Base-by-base conservation (phyloP, 805 yeast species). In the Isabelozyma rhagii region DNA sequence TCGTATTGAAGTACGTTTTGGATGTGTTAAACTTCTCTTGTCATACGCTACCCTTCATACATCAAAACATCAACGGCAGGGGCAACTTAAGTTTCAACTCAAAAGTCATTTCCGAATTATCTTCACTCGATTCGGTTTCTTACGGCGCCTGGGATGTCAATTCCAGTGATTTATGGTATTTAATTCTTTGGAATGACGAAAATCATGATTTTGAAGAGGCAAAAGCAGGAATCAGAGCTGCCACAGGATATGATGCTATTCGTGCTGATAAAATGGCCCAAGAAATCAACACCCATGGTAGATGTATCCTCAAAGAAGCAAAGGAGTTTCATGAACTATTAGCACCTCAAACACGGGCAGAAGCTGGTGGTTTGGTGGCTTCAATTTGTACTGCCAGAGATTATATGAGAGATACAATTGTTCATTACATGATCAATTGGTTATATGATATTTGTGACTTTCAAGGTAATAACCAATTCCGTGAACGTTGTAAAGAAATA, bases 131-230 rank as follows among this genome's bases (percentile, higher is more conserved):
- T 0, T 41, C 52, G 3, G 54, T 53, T 17, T 56, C 54, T 25
- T 77, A 77, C 49, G 72, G 69, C 9, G 63, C 54, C 0, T 52
- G 46, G 8, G 81, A 75, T 54, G 18, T 17, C 8, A 74, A 77
- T 55, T 51, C 72, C 1, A 45, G 49, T 11, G 50, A 70, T 11
- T 44, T 47, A 40, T 83, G 78, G 69, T 66, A 72, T 41, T 69
- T 87, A 31, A 60, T 84, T 18, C 70, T 86, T n/a, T 88, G 92
- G 87, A 88, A 88, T 62, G 96, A 88, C 60, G 94, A 88, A 58
- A 75, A 73, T 55, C 94, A 88, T 58, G 79, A 81, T 56, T 80
- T 77, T 55, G 70, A 75, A 2, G 79, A 81, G 50, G 88, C 88
- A 1, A 71, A 69, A 14, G 62, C 66, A 10, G 81, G 82, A 3